These are phyloP conservation scores for Stentor coeruleus DNA, from an alignment of 73 alveolate genomes.

Conservation along the genomic window DNA sequence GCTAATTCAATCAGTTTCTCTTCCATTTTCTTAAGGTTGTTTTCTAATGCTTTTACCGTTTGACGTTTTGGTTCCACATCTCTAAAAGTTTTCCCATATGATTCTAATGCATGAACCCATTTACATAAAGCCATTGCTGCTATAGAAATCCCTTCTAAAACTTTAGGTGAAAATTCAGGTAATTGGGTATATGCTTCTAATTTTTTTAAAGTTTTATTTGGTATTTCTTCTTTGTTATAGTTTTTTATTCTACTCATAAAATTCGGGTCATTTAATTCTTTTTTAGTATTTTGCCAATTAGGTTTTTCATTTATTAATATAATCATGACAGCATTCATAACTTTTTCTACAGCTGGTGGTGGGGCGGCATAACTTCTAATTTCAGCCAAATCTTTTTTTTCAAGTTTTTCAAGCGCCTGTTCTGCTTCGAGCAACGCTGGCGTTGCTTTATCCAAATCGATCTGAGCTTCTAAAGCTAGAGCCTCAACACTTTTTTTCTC, in stretches of 20 bases:
- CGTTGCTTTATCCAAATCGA: slow-evolving; percentile 82
- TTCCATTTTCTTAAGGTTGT: slow-evolving; percentile 63
- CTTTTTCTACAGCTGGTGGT: slow-evolving; percentile 88
- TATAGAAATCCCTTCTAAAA: slow-evolving; percentile 54
- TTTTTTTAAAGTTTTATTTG: slow-evolving; percentile 57
- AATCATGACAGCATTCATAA: slow-evolving; percentile 93
- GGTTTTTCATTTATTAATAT: slow-evolving; percentile 69
- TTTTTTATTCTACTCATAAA: slow-evolving; percentile 78
- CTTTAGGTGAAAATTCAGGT: slow-evolving; percentile 73
- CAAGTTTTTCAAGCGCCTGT: slow-evolving; percentile 86
- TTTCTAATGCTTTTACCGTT: slow-evolving; percentile 59
- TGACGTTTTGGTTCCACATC: slow-evolving; percentile 97
- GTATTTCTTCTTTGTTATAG: slow-evolving; percentile 82
- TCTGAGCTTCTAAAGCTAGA: slow-evolving; percentile 94
- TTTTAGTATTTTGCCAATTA: slow-evolving; percentile 81
- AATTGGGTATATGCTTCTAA: slow-evolving; percentile 74
- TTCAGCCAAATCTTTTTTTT: slow-evolving; percentile 92
- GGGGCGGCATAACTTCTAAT: slow-evolving; percentile 89
- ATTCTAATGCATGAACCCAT: slow-evolving; percentile 95
- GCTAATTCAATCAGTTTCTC: slow-evolving; percentile 58
- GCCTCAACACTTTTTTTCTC: slow-evolving; percentile 93
- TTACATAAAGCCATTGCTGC: slow-evolving; percentile 84
- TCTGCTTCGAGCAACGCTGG: slow-evolving; percentile 95
- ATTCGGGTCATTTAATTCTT: slow-evolving; percentile 92
- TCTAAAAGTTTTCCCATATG: slow-evolving; percentile 90